Conservation (phyloP, 441 rosid genomes). For the Sinapis alba region DNA sequence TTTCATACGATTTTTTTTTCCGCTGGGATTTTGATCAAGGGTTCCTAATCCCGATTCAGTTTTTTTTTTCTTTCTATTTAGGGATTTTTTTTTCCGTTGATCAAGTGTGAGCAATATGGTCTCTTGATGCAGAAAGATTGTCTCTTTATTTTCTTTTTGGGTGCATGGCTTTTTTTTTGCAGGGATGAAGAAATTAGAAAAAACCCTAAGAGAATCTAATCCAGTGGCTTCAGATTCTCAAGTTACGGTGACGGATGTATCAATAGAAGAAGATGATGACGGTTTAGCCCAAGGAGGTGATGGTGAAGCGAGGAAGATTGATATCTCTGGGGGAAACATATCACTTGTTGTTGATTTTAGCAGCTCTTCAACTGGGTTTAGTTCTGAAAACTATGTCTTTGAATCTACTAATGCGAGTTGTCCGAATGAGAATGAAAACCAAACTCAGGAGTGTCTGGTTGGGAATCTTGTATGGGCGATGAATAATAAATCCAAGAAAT, state of each 20-base stretch:
- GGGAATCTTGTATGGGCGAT: conserved; percentile 86
- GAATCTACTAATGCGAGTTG: conserved; percentile 28
- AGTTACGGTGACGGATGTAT: conserved; percentile 20
- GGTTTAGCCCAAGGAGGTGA: conserved; percentile 33
- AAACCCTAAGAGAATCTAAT: conserved; percentile 48
- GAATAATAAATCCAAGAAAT: conserved; percentile 55
- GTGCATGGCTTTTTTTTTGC: background rate
- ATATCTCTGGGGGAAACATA: conserved; percentile 61
- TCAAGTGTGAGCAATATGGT: background rate
- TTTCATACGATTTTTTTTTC: too few relatives aligned
- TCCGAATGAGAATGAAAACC: conserved; percentile 11
- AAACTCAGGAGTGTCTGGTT: conserved; percentile 41
- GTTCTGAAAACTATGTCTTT: conserved; percentile 24
- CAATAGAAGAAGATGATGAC: conserved; percentile 33
- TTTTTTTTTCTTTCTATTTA: background rate
- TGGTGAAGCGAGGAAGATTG: conserved; percentile 46
- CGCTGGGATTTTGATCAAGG: background rate
- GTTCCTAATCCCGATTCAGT: background rate
- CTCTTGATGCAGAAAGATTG: background rate
- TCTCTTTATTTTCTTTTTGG: background rate
- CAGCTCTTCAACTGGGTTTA: conserved; percentile 37
- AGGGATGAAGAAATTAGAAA: conserved; percentile 46
- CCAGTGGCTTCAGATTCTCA: conserved; percentile 8
- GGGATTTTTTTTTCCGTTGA: background rate
- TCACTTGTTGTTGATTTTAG: conserved; percentile 80